phyloP scores from a whole-genome alignment of 208 protist species.

The Trichomonas gallinae region DNA sequence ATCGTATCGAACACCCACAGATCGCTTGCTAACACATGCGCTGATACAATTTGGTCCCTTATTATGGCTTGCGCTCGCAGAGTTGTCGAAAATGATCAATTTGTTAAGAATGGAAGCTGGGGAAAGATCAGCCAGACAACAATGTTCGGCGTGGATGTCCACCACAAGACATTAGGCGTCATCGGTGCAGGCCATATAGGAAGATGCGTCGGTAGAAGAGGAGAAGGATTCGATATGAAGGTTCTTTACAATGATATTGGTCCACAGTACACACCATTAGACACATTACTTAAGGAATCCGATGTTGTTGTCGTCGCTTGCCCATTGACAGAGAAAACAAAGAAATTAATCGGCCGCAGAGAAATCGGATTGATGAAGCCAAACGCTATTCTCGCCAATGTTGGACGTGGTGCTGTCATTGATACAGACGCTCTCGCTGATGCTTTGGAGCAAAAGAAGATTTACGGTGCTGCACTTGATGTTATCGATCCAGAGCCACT shows the following conservation, averaged over 20 bases:
- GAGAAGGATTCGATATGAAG: not conserved
- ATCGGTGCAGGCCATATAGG: conserved; percentile 38
- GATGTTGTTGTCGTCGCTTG: conserved; percentile 37
- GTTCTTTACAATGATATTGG: conserved; percentile 1
- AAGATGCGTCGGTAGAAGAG: not conserved
- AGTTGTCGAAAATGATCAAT: not conserved
- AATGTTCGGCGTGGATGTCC: not conserved
- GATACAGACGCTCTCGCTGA: conserved; percentile 20
- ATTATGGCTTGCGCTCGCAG: conserved; percentile 6
- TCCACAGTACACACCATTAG: not conserved
- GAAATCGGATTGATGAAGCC: conserved; percentile 36
- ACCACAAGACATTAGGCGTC: conserved; percentile 28
- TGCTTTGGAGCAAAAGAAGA: conserved; percentile 13
- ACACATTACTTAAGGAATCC: conserved; percentile 25
- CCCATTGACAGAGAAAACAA: conserved; percentile 25
- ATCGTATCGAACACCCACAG: conserved; percentile 28
- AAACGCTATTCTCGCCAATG: conserved; percentile 34
- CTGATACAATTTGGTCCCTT: conserved; percentile 27
- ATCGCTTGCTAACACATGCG: conserved; percentile 32
- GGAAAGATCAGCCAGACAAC: not conserved
- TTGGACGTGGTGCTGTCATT: conserved; percentile 30
- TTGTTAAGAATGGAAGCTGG: not conserved
- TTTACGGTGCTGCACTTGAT: conserved; percentile 35
- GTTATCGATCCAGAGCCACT: conserved; percentile 37
- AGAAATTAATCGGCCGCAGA: not conserved